Conservation (phyloP, 2,329 filamentous ascomycete genomes). For the Calycina herbarum region DNA sequence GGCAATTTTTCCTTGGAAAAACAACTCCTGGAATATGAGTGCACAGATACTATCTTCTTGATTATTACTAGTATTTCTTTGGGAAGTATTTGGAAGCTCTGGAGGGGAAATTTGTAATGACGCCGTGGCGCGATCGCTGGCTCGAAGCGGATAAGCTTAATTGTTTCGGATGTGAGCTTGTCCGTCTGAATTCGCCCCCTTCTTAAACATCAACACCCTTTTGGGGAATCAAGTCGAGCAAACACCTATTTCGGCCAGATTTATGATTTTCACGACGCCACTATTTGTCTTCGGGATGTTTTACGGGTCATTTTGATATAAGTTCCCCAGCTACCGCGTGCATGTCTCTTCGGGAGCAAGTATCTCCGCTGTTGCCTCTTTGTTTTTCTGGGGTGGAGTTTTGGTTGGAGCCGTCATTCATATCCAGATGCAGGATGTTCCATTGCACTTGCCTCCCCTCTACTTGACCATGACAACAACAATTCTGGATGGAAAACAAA, state of each 20-base stretch:
- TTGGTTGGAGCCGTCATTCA: not conserved
- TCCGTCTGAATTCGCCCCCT: not conserved
- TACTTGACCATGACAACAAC: not conserved
- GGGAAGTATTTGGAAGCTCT: not conserved
- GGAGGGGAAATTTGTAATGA: not conserved
- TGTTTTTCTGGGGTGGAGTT: not conserved
- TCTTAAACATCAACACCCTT: not conserved
- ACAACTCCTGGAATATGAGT: no score
- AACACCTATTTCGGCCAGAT: not conserved
- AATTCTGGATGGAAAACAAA: not conserved
- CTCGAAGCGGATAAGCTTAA: not conserved
- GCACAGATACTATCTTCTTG: no score
- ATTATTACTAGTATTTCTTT: no score
- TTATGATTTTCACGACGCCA: not conserved
- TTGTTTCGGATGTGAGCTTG: not conserved
- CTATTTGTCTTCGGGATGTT: no score
- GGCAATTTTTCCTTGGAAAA: no score
- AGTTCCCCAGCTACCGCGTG: no score
- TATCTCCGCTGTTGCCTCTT: not conserved
- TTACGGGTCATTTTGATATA: no score
- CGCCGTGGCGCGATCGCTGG: not conserved
- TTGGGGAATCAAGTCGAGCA: not conserved
- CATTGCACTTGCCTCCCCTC: no score
- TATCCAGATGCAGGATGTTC: not conserved
- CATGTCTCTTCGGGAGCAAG: not conserved